Base-by-base conservation (phyloP, 139 green algal genomes). In the Closterium sp. region DNA sequence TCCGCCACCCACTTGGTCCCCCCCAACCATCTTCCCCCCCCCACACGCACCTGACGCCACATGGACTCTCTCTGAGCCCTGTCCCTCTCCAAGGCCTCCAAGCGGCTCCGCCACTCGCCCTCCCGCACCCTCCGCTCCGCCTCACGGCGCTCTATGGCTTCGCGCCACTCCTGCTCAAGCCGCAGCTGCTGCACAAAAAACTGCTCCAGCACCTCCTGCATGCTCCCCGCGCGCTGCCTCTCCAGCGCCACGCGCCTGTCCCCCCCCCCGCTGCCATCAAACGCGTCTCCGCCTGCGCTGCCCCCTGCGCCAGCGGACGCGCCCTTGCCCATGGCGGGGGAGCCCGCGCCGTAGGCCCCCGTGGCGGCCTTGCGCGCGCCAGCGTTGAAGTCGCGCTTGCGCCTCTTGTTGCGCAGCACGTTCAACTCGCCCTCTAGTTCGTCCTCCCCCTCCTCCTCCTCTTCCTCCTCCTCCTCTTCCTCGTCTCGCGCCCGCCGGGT, bases 131-230 rank as follows among this genome's bases (percentile, higher is more conserved):
- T 17, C 13, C 91, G 45, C 70, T 92, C 91, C 85, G 38, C 42
- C 70, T 94, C 91, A 0, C 89, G 93, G 9, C 85, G 17, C 31
- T 94, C 91, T 6, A 94, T 73, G 6, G 88, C 89, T 38, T 93
- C 70, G 13, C 91, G 32, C 91, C 91, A 94, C 31, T 92, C 89
- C 88, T 92, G 34, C 91, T 94, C 91, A 3, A 93, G 70, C 24
- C 70, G 19, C 84, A 92, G 31, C 87, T 94, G 91, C 28, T 79
- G 30, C 29, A 92, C n/a, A 7, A 94, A 94, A 32, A 93, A 94
- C 28, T 94, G 79, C 29, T 92, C 91, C 89, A 94, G 31, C 24
- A 94, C 88, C 24, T 94, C 91, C 45, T 94, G 91, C 21, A 94
- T 70, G 29, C 21, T 93, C 17, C 89, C 31, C 24, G 89, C 79